Conservation (phyloP, 1,139 yeast genomes). For the Pichia sp. region DNA sequence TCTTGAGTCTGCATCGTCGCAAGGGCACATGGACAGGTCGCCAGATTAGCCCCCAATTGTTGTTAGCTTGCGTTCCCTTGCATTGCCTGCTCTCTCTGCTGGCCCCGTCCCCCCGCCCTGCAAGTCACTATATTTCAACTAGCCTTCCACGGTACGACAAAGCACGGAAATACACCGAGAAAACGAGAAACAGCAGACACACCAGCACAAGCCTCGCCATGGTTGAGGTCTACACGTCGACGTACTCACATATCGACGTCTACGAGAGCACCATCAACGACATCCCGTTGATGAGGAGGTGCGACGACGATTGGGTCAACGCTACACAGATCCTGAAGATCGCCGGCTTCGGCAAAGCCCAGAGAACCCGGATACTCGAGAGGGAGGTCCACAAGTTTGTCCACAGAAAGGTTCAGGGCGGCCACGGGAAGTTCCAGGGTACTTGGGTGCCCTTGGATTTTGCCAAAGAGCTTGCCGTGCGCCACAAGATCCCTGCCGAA, state of each 20-base stretch:
- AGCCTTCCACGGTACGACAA: no score
- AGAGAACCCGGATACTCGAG: conserved; percentile 54
- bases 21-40: neutral
- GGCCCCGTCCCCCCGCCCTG: neutral
- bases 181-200: no score
- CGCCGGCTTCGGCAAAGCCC: conserved; percentile 58
- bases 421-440: conserved; percentile 61
- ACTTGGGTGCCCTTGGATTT: conserved; percentile 53
- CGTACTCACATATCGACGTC: conserved; percentile 33
- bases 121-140: neutral
- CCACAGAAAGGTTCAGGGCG: conserved; percentile 62
- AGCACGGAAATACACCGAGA: no score
- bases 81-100: neutral
- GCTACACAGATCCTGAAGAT: conserved; percentile 59
- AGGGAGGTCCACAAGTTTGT: conserved; percentile 53
- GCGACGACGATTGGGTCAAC: conserved; percentile 35
- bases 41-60: neutral
- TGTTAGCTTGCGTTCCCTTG: neutral
- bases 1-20: neutral
- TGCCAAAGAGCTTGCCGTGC: conserved; percentile 46
- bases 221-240: conserved; percentile 25
- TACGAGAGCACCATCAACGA: conserved; percentile 30
- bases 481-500: conserved; percentile 42
- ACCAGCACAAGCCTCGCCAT: neutral
- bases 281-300: conserved; percentile 34